Evolutionary conservation across 2,329 filamentous ascomycete genomes (phyloP).

Genomic region (Zymoseptoria pseudotritici): DNA sequence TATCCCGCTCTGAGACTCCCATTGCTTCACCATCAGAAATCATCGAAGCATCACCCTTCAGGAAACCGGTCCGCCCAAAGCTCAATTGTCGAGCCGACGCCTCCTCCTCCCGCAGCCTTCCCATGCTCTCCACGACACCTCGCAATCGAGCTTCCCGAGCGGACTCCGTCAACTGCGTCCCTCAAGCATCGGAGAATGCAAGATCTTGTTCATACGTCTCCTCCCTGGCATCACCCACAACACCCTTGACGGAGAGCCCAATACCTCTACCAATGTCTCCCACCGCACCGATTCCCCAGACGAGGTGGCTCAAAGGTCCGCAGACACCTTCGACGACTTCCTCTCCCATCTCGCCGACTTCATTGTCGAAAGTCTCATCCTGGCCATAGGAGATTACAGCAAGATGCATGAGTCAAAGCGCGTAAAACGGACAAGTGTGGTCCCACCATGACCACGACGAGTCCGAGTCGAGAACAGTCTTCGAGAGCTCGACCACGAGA

Average conservation of each 20-base stretch:
- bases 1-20: background rate
- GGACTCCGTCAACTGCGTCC: background rate
- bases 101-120: background rate
- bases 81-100: background rate
- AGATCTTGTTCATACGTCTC: background rate
- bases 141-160: background rate
- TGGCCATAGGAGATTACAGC: background rate
- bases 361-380: background rate
- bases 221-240: background rate
- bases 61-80: background rate
- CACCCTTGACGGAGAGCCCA: background rate
- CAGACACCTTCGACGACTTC: background rate
- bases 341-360: background rate
- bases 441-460: no score
- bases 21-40: background rate
- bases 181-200: background rate
- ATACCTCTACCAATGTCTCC: background rate
- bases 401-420: background rate
- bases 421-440: no score
- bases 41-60: background rate
- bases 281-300: background rate
- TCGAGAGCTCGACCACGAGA: no score
- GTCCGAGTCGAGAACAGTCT: no score
- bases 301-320: background rate
- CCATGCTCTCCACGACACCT: background rate